phyloP scores from a whole-genome alignment of 257 asterid genomes.

The Asclepias syriaca region DNA sequence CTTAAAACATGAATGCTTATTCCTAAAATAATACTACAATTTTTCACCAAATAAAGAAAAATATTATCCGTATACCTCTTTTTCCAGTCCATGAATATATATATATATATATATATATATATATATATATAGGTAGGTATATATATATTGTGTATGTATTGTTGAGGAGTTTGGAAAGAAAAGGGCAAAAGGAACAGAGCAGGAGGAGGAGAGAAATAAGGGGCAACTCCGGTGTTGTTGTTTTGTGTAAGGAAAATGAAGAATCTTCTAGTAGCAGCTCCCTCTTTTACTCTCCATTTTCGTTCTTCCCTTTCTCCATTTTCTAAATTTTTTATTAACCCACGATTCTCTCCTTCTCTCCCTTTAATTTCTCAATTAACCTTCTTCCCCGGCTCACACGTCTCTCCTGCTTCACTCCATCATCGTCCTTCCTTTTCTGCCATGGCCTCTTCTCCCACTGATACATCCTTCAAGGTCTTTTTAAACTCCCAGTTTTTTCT shows the following conservation, averaged over 20 bases:
- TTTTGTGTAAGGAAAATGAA: constrained; percentile 13
- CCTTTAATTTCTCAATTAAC: neutral
- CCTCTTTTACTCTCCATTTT: constrained; percentile 14
- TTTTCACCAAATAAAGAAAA: too few species aligned
- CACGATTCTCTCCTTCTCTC: neutral
- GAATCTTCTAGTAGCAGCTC: constrained; percentile 14
- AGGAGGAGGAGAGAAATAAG: neutral
- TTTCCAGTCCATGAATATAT: too few species aligned
- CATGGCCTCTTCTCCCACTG: constrained; percentile 29
- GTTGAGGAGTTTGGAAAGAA: neutral
- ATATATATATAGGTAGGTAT: too few species aligned
- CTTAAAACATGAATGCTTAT: too few species aligned
- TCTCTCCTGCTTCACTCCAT: neutral
- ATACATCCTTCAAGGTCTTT: constrained; percentile 15
- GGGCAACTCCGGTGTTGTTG: neutral
- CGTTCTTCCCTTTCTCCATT: constrained; percentile 3
- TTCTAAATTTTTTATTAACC: neutral
- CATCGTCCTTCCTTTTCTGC: constrained; percentile 11
- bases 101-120: too few species aligned
- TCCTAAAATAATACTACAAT: too few species aligned
- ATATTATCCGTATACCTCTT: too few species aligned
- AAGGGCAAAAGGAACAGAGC: too few species aligned
- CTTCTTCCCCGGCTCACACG: constrained; percentile 2
- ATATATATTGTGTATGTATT: too few species aligned
- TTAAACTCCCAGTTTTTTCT: neutral